Evolutionary conservation across 2,329 filamentous ascomycete genomes (phyloP), one percentile per base, ranked within the genome.

Genomic region (Trichocomaceae sp.): DNA sequence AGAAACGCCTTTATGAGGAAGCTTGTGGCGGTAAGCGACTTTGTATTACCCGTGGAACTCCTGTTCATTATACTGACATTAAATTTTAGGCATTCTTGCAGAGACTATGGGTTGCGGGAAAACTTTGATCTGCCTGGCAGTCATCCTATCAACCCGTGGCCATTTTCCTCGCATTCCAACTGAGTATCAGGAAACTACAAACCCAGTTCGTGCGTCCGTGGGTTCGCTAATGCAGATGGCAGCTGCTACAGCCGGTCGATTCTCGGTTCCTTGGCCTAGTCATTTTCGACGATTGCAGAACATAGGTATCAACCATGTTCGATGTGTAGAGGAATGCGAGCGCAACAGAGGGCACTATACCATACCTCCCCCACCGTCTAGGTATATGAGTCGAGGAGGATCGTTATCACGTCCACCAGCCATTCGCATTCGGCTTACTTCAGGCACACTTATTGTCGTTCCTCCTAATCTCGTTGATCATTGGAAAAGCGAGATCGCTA

Each of bases 391-490:
- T 48, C 70, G 70, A 66, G 77, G 60, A 62, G 75, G 55, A 69
- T 78, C 52, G 68, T 73, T 51, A 64, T 70, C 59, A 50, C 73
- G 49, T 59, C 72, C 54, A 62, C 74, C 50, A 67, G 71, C 66
- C 68, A 74, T 67, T 42, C 61, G 60, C 12, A 72, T 95, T 3
- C 80, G 76, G 23, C 74, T 93, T 7, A 88, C 84, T 57, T 78
- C 81, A 26, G 81, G 81, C 0, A 95, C 86, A 0, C 74, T 97
- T 3, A 76, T 96, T 17, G 81, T 96, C 29, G 89, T 91, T 0
- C 92, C 92, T 0, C 78, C 84, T 13, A 96, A 96, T 64, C 76
- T 96, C 22, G 75, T 95, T 2, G 79, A 85, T 52, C 92, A 97
- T 67, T 96, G 92, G 92, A 75, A 81, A 52, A 78, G 83, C 10